A percentile compares a stretch with the other conserved stretches of the same genome.
Conservation (phyloP, 108 stramenopile genomes). For the Discostella stelligeroides region DNA sequence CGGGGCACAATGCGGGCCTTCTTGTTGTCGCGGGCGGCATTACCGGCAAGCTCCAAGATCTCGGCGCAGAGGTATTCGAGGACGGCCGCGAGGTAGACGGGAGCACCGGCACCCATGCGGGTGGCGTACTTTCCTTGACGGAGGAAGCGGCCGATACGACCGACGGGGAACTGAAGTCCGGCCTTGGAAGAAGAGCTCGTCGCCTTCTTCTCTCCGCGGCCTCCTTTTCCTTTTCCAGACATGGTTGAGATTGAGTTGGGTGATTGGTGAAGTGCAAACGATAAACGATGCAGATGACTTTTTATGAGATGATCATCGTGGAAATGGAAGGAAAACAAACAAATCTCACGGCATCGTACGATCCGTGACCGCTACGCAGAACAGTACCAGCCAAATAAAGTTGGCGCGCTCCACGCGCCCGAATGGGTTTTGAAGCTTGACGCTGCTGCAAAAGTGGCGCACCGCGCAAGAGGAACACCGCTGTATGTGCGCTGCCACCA, state of each 20-base stretch:
- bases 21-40: too few relatives aligned
- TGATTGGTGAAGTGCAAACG: not conserved
- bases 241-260: constrained; percentile 15
- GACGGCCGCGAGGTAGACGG: constrained; percentile 81
- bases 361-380: too few relatives aligned
- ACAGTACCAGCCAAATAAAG: too few relatives aligned
- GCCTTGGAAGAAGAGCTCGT: constrained; percentile 89
- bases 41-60: constrained; percentile 94
- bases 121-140: constrained; percentile 95
- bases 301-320: not conserved
- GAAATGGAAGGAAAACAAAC: too few relatives aligned
- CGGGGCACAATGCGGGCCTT: constrained; percentile 93
- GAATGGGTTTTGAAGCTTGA: too few relatives aligned
- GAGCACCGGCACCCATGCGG: constrained; percentile 94
- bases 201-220: constrained; percentile 79
- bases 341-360: too few relatives aligned
- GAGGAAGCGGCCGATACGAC: constrained; percentile 93
- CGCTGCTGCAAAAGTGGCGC: too few relatives aligned
- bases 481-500: too few relatives aligned
- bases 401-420: too few relatives aligned
- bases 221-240: constrained; percentile 51
- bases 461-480: too few relatives aligned
- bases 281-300: not conserved
- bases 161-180: constrained; percentile 96
- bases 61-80: constrained; percentile 80